Evolutionary conservation across 1,284 basidiomycete species (phyloP).

Genomic region (Leccinum subfulvum): DNA sequence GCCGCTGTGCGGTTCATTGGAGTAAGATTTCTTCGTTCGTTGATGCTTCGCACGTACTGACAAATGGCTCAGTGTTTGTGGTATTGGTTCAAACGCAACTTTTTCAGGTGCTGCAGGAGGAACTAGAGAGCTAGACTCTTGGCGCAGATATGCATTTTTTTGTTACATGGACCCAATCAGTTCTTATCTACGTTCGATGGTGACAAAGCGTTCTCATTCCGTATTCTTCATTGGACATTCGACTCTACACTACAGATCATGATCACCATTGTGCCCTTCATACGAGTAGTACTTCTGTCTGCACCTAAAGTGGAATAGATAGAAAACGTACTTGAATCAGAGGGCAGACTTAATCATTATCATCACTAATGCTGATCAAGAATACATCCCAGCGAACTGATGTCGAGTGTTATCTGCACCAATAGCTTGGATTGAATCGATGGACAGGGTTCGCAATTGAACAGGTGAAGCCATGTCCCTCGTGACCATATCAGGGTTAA

Average conservation of each 20-base stretch:
- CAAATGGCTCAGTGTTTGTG: conserved; percentile 59
- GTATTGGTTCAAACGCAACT: conserved; percentile 81
- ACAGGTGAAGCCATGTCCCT: conserved; percentile 13
- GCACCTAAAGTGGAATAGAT: conserved; percentile 24
- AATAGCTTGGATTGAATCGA: conserved; percentile 15
- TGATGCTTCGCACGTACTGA: conserved; percentile 14
- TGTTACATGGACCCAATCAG: conserved; percentile 29
- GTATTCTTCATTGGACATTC: conserved; percentile 23
- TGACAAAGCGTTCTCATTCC: conserved; percentile 21
- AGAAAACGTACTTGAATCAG: conserved; percentile 21
- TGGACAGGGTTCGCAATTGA: conserved; percentile 22
- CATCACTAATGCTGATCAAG: conserved; percentile 31
- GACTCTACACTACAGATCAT: conserved; percentile 25
- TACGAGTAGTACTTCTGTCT: conserved; percentile 25
- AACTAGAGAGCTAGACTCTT: conserved; percentile 42
- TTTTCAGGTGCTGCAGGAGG: conserved; percentile 78
- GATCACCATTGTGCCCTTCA: conserved; percentile 14
- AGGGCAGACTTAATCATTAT: conserved; percentile 14
- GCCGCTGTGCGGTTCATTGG: conserved; percentile 80
- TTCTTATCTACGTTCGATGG: conserved; percentile 36
- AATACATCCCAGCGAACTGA: conserved; percentile 54
- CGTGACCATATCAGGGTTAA: conserved; percentile 21
- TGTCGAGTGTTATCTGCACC: conserved; percentile 24
- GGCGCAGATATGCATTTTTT: conserved; percentile 15
- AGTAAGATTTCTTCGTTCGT: conserved; percentile 49